phyloP scores from a whole-genome alignment of 2,329 filamentous ascomycete genomes.

The Chrysoporthe austroafricana region DNA sequence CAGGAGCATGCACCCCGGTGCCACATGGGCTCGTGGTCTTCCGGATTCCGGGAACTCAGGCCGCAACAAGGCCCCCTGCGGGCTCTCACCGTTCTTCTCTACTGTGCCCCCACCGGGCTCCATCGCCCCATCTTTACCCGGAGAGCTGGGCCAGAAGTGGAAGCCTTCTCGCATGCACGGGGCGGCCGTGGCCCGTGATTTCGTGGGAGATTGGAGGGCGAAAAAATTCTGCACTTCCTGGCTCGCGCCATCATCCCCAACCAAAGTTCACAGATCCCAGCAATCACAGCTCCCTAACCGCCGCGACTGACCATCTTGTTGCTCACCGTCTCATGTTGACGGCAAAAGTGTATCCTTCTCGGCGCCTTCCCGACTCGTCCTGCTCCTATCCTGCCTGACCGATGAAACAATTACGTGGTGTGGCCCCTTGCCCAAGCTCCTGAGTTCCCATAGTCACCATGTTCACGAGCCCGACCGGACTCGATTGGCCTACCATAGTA shows the following conservation, averaged over 20 bases:
- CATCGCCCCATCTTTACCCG: conserved; percentile 26
- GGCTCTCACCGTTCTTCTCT: conserved; percentile 27
- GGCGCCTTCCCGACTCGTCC: conserved; percentile 3
- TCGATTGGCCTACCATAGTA: conserved; percentile 8
- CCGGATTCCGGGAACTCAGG: conserved; percentile 20
- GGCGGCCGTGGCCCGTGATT: conserved; percentile 10
- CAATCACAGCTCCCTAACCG: conserved; percentile 25
- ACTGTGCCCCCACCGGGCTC: conserved; percentile 23
- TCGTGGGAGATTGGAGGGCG: conserved; percentile 18
- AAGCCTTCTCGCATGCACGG: conserved; percentile 18
- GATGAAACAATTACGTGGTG: conserved; percentile 19
- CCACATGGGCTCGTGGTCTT: conserved; percentile 19
- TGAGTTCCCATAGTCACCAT: conserved; percentile 5
- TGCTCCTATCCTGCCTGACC: conserved; percentile 7
- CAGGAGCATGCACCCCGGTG: conserved; percentile 18
- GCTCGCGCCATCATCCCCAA: conserved; percentile 20
- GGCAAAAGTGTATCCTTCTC: neutral
- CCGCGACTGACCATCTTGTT: neutral
- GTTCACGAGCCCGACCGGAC: conserved; percentile 2
- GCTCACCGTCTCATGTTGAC: conserved; percentile 24
- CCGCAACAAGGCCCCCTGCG: conserved; percentile 23
- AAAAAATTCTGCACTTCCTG: conserved; percentile 28
- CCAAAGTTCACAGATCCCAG: conserved; percentile 19
- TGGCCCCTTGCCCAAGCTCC: conserved; percentile 15
- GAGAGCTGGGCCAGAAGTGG: conserved; percentile 18